Evolutionary conservation across 495 filamentous ascomycete species (phyloP), one percentile per base, ranked within the genome.

Genomic region (Aspergillus funiculosus): DNA sequence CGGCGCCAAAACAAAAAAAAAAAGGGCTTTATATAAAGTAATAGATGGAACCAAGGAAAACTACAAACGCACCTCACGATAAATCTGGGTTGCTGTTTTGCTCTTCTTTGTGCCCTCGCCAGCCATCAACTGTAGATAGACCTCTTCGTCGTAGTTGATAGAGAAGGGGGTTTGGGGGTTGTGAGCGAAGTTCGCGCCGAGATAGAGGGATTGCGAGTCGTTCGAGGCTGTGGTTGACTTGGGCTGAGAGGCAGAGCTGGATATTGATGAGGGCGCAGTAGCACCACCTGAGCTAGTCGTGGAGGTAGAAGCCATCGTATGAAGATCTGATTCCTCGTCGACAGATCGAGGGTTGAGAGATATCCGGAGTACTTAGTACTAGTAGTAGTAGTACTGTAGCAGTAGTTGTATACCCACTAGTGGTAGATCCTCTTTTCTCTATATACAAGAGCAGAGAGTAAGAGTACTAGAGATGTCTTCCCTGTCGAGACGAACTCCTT

Each of bases 21-120:
- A n/a, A n/a, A n/a, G n/a, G n/a, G n/a, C n/a, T n/a, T n/a, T n/a
- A n/a, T 9, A 11, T 25, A 17, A 27, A 1, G 22, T 0, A 49
- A 6, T 6, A 3, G n/a, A 37, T 5, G 28, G 7, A 40, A 18
- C 10, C 15, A 19, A 25, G n/a, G 20, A 39, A 31, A 9, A 17
- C 20, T n/a, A 15, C 21, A 20, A 20, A 32, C 55, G 22, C 24
- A 64, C 61, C 58, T 64, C 58, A 4, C 39, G 50, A 49, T 58
- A 64, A 5, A 64, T 39, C 37, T 64, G 61, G 31, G 53, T 61
- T 14, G 54, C 51, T 5, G 61, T 64, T 52, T 64, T 64, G 29
- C 39, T 43, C 14, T 29, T 50, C 8, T 29, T 36, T 8, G 15
- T 31, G 9, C 34, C 48, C 31, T 50, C 38, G 1, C 55, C 58